A percentile compares a stretch with the other conserved stretches of the same genome.
phyloP scores from a whole-genome alignment of 2,329 filamentous ascomycete species.

The Pseudogymnoascus sp. region DNA sequence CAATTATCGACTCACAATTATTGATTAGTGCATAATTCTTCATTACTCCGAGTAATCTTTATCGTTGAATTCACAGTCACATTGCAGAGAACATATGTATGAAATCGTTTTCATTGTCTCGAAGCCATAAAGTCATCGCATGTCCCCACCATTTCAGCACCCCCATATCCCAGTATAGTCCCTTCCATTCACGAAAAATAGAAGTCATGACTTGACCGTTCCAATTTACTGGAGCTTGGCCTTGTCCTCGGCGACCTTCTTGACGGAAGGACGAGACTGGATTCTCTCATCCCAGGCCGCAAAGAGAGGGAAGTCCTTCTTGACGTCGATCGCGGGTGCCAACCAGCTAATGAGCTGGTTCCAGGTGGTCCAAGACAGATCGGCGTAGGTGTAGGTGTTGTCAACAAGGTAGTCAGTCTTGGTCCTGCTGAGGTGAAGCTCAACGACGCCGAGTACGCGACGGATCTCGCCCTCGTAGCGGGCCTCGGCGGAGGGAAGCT shows the following conservation, averaged over 20 bases:
- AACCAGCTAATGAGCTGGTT: conserved; percentile 12
- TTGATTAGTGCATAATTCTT: too few relatives aligned
- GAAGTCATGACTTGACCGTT: neutral
- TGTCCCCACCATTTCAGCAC: neutral
- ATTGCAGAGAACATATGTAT: neutral
- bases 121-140: neutral
- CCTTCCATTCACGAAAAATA: neutral
- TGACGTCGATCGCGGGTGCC: neutral
- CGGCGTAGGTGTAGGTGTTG: conserved; percentile 33
- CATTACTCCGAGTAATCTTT: neutral
- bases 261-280: neutral
- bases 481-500: conserved; percentile 36
- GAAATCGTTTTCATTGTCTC: neutral
- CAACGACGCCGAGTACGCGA: conserved; percentile 32
- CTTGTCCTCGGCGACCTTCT: neutral
- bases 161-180: neutral
- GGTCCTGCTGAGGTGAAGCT: conserved; percentile 30
- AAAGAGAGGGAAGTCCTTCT: conserved; percentile 3
- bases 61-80: neutral
- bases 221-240: neutral
- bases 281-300: neutral
- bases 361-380: conserved; percentile 33
- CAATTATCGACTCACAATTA: too few relatives aligned
- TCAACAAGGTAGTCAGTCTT: conserved; percentile 32
- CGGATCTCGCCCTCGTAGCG: conserved; percentile 38